Evolutionary conservation across 139 green algal species (phyloP).

Genomic region (Chlorella sp.): DNA sequence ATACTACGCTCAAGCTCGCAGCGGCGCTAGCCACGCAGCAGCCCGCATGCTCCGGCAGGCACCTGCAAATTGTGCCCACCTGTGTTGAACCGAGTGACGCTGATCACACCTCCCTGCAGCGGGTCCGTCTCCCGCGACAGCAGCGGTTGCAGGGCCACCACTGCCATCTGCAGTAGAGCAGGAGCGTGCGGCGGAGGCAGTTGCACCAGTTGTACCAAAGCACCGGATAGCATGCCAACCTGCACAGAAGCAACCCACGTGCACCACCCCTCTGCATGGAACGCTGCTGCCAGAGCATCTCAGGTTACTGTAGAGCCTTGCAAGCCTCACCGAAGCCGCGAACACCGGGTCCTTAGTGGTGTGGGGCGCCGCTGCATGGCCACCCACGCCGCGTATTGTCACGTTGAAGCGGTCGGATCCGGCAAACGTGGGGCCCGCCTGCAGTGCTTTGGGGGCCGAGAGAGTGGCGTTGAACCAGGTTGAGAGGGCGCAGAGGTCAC

Average conservation of each 20-base stretch:
- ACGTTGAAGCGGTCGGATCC: conserved; percentile 75
- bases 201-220: too few species aligned
- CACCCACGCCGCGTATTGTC: conserved; percentile 74
- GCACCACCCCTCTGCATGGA: too few species aligned
- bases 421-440: conserved; percentile 84
- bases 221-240: too few species aligned
- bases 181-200: too few species aligned
- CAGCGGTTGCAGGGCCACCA: conserved; percentile 83
- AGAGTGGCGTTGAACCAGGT: too few species aligned
- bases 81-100: conserved; percentile 62
- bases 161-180: conserved; percentile 42
- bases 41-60: too few species aligned
- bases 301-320: too few species aligned
- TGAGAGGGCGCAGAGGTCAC: too few species aligned
- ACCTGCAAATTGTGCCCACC: neutral
- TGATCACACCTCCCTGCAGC: conserved; percentile 83
- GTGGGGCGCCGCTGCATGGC: conserved; percentile 91
- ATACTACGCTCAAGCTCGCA: too few species aligned
- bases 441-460: neutral
- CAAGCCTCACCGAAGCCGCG: conserved; percentile 49
- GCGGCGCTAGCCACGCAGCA: too few species aligned
- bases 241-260: too few species aligned
- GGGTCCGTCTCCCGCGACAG: conserved; percentile 86
- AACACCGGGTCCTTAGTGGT: conserved; percentile 81
- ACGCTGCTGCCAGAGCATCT: neutral